These are phyloP conservation scores for Leptomonas pyrrhocoris DNA, from an alignment of 208 protist genomes.

Conservation along the genomic window DNA sequence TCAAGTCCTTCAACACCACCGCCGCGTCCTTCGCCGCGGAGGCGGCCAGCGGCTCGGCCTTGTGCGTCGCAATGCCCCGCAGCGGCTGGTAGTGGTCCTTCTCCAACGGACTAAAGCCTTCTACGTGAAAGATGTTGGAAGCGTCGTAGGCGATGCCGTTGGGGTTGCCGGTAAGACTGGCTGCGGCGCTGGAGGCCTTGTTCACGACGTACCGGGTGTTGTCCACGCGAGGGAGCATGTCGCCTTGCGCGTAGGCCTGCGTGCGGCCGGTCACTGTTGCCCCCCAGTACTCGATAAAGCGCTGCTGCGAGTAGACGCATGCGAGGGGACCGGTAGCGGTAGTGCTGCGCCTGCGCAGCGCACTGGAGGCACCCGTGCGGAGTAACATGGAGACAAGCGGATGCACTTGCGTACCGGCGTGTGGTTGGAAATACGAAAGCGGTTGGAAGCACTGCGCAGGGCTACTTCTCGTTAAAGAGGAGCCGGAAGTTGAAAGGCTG, in stretches of 20 bases:
- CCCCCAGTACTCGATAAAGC: constrained; percentile 86
- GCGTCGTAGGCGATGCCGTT: constrained; percentile 77
- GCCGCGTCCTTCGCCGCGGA: constrained; percentile 49
- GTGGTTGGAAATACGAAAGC: too few species aligned
- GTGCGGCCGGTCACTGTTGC: constrained; percentile 74
- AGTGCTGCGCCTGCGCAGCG: constrained; percentile 19
- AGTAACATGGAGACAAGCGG: constrained; percentile 16
- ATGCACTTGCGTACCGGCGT: too few species aligned
- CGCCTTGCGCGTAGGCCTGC: constrained; percentile 84
- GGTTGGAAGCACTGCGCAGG: too few species aligned
- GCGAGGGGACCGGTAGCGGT: neutral
- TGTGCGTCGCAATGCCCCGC: constrained; percentile 67
- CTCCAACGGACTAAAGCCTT: constrained; percentile 63
- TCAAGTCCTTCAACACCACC: constrained; percentile 54
- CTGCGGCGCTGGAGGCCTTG: constrained; percentile 59
- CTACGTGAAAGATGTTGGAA: constrained; percentile 77
- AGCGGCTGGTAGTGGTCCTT: constrained; percentile 79
- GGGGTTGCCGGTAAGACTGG: constrained; percentile 75
- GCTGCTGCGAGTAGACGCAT: constrained; percentile 49
- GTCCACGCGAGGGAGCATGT: constrained; percentile 77
- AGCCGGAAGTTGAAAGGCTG: too few species aligned
- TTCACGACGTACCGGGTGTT: constrained; percentile 70
- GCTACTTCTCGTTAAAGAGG: too few species aligned
- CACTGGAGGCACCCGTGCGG: constrained; percentile 18
- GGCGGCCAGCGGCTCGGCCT: constrained; percentile 50